These are phyloP conservation scores for Macaranga tanarius DNA, from an alignment of 441 rosid species.

Conservation along the genomic window DNA sequence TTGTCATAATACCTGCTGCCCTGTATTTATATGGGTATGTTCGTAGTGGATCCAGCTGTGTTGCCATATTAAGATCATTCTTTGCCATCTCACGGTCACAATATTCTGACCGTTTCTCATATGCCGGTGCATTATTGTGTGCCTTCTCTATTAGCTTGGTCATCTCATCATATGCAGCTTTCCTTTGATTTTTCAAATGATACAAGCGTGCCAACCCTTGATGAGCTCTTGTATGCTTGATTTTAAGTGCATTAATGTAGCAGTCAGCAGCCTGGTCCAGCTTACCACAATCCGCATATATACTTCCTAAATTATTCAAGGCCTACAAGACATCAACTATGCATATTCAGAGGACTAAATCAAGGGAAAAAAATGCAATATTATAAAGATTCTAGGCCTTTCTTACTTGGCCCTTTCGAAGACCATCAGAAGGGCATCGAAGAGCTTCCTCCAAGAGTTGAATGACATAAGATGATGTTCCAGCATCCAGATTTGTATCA, in stretches of 20 bases:
- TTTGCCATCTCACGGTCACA: slow-evolving; percentile 91
- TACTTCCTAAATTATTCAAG: slow-evolving; percentile 83
- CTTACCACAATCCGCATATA: slow-evolving; percentile 81
- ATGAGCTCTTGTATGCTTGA: slow-evolving; percentile 95
- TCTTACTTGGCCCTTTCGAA: slow-evolving; percentile 93
- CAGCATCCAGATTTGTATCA: slow-evolving; percentile 63
- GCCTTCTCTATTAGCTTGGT: slow-evolving; percentile 89
- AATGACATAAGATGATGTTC: slow-evolving; percentile 63
- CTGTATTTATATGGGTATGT: slow-evolving; percentile 95
- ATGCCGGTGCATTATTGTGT: slow-evolving; percentile 77
- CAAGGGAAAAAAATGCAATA: background rate
- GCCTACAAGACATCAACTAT: slow-evolving; percentile 47
- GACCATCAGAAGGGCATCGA: slow-evolving; percentile 95
- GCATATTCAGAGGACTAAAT: slow-evolving; percentile 3
- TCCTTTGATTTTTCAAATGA: slow-evolving; percentile 67
- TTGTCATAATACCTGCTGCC: slow-evolving; percentile 66
- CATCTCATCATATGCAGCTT: slow-evolving; percentile 94
- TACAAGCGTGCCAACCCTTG: slow-evolving; percentile 94
- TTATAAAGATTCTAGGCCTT: background rate
- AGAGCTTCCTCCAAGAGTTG: slow-evolving; percentile 92
- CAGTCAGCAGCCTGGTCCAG: slow-evolving; percentile 88
- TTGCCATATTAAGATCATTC: slow-evolving; percentile 73
- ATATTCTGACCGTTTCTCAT: slow-evolving; percentile 93
- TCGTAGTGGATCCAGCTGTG: slow-evolving; percentile 81
- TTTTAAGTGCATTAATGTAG: slow-evolving; percentile 82